Percentiles rank a stretch among this genome's conserved stretches.
These are phyloP conservation scores for Xanthoceras sorbifolium DNA, from an alignment of 345 rosid species.

Conservation along the genomic window DNA sequence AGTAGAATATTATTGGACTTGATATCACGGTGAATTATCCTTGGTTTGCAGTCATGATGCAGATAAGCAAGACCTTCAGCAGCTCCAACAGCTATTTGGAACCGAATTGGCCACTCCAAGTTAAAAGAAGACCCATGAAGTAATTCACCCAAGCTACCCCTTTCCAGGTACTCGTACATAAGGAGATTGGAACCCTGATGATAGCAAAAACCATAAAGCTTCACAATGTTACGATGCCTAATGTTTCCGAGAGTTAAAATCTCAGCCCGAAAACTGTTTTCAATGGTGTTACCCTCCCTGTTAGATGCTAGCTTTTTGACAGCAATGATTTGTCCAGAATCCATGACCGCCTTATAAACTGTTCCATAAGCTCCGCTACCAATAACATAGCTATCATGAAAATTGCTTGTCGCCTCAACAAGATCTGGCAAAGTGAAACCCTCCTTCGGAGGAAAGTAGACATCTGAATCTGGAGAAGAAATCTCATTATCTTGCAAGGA, in stretches of 20 bases:
- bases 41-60: slow-evolving; percentile 95
- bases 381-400: slow-evolving; percentile 73
- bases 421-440: slow-evolving; percentile 87
- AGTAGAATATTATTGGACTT: slow-evolving; percentile 92
- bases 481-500: slow-evolving; percentile 53
- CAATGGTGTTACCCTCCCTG: slow-evolving; percentile 77
- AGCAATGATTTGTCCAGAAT: slow-evolving; percentile 67
- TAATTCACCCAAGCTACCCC: slow-evolving; percentile 87
- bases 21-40: slow-evolving; percentile 91
- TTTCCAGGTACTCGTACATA: slow-evolving; percentile 80
- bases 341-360: slow-evolving; percentile 82
- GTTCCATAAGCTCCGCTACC: slow-evolving; percentile 97
- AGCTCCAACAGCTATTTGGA: slow-evolving; percentile 85
- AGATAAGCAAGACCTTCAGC: slow-evolving; percentile 96
- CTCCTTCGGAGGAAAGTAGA: slow-evolving; percentile 81
- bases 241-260: slow-evolving; percentile 87
- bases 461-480: slow-evolving; percentile 51
- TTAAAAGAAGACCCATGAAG: slow-evolving; percentile 65
- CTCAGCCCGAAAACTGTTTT: slow-evolving; percentile 89
- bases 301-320: slow-evolving; percentile 80
- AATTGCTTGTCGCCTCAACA: slow-evolving; percentile 71
- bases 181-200: slow-evolving; percentile 87
- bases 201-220: slow-evolving; percentile 86
- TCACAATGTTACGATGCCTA: slow-evolving; percentile 91
- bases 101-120: slow-evolving; percentile 84